These are phyloP conservation scores for Microdochium trichocladiopsis DNA, from an alignment of 2,329 filamentous ascomycete genomes.

Conservation along the genomic window DNA sequence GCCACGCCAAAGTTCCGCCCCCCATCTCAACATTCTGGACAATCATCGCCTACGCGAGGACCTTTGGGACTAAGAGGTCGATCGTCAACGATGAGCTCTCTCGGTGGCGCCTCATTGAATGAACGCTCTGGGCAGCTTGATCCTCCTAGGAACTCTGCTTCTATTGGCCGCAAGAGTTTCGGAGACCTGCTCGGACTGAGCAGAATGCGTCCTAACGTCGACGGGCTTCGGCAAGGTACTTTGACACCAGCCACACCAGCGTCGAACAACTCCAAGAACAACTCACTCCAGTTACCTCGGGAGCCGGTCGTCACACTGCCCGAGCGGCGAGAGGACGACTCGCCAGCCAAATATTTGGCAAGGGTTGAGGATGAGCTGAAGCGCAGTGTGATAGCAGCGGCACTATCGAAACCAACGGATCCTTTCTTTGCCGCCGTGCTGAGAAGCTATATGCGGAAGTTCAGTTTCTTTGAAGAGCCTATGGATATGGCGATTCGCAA, in stretches of 20 bases:
- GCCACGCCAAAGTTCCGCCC: constrained; percentile 43
- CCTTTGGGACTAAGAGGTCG: constrained; percentile 60
- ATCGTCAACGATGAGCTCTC: constrained; percentile 84
- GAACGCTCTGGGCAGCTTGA: constrained; percentile 36
- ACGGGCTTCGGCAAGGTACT: constrained; percentile 64
- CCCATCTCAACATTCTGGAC: constrained; percentile 45
- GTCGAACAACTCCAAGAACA: constrained; percentile 68
- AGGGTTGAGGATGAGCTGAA: constrained; percentile 75
- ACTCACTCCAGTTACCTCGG: constrained; percentile 71
- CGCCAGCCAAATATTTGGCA: constrained; percentile 80
- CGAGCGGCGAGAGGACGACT: constrained; percentile 78
- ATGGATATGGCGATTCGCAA: constrained; percentile 98
- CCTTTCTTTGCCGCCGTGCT: constrained; percentile 76
- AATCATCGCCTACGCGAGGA: constrained; percentile 61
- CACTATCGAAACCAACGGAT: constrained; percentile 81
- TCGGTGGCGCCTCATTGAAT: constrained; percentile 66
- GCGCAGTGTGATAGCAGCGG: constrained; percentile 75
- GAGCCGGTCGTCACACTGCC: constrained; percentile 63
- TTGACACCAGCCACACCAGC: constrained; percentile 62
- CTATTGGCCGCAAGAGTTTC: constrained; percentile 88
- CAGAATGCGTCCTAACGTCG: constrained; percentile 75
- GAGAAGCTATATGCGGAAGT: constrained; percentile 90
- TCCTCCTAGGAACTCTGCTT: constrained; percentile 64
- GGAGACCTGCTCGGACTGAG: constrained; percentile 78
- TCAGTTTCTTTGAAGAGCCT: constrained; percentile 91